A percentile compares a stretch with the other conserved stretches of the same genome.
phyloP scores from a whole-genome alignment of 805 yeast species.

The Candida sonorensis region DNA sequence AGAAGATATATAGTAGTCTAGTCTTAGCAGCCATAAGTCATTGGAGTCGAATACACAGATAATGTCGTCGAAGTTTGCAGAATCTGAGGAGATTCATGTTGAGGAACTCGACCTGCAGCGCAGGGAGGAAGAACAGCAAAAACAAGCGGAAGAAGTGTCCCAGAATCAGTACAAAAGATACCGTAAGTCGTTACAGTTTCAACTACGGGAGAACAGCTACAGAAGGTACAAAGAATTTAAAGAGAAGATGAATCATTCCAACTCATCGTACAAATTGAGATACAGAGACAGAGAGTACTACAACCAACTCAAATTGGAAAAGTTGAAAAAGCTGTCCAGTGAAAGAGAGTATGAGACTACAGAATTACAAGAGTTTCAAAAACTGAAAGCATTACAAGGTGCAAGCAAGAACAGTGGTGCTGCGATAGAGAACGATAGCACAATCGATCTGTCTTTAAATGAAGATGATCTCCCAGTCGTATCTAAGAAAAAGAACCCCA shows the following conservation, averaged over 20 bases:
- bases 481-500: no score
- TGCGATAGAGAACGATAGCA: background rate
- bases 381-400: conserved; percentile 1
- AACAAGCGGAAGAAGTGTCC: conserved; percentile 10
- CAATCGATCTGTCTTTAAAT: no score
- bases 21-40: no score
- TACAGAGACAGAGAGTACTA: conserved; percentile 32
- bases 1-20: no score
- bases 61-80: conserved; percentile 13
- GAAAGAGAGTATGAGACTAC: conserved; percentile 11
- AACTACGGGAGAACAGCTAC: conserved; percentile 32
- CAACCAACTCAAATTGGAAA: conserved; percentile 19
- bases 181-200: conserved; percentile 36
- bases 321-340: conserved; percentile 9
- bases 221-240: conserved; percentile 20
- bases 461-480: no score
- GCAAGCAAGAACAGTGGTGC: background rate
- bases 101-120: conserved; percentile 12
- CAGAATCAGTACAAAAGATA: conserved; percentile 18
- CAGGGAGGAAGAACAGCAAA: conserved; percentile 12
- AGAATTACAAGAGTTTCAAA: conserved; percentile 20
- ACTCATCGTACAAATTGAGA: conserved; percentile 36
- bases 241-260: conserved; percentile 29
- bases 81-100: conserved; percentile 14
- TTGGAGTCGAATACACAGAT: no score